phyloP scores from a whole-genome alignment of 2,329 filamentous ascomycete genomes.

The Colletotrichum tropicale region DNA sequence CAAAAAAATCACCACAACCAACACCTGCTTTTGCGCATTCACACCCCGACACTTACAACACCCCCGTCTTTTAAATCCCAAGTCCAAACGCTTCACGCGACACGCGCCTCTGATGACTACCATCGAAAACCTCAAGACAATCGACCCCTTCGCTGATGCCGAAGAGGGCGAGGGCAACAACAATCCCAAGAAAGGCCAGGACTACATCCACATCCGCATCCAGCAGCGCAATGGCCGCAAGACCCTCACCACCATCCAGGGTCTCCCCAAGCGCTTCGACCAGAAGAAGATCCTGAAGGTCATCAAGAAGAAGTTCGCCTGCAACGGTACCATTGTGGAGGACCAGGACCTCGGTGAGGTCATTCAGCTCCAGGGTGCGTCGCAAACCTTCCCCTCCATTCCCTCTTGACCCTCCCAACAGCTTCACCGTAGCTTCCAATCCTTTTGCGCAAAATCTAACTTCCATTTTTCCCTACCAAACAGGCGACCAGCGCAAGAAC shows the following conservation, averaged over 20 bases:
- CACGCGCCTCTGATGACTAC: constrained; percentile 22
- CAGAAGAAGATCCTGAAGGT: constrained; percentile 99
- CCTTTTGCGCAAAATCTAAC: neutral
- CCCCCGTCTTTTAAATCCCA: neutral
- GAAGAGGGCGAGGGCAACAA: constrained; percentile 23
- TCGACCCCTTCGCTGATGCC: constrained; percentile 25
- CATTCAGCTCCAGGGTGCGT: constrained; percentile 22
- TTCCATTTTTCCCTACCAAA: neutral
- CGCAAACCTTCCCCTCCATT: neutral
- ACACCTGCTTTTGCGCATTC: neutral
- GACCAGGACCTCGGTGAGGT: constrained; percentile 23
- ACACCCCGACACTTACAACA: neutral
- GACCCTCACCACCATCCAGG: constrained; percentile 99
- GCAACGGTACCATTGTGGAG: constrained; percentile 25
- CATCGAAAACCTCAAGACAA: constrained; percentile 25
- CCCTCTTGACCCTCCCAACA: neutral
- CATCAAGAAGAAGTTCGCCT: constrained; percentile 87
- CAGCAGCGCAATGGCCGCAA: constrained; percentile 74
- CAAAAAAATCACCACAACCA: neutral
- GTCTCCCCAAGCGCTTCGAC: constrained; percentile 97
- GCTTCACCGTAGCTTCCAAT: neutral
- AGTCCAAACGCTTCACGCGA: neutral
- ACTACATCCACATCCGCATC: constrained; percentile 25
- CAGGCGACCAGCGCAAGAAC: constrained; percentile 89
- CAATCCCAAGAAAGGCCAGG: constrained; percentile 22